Conservation (phyloP, 441 rosid species). For the Breynia disticha region DNA sequence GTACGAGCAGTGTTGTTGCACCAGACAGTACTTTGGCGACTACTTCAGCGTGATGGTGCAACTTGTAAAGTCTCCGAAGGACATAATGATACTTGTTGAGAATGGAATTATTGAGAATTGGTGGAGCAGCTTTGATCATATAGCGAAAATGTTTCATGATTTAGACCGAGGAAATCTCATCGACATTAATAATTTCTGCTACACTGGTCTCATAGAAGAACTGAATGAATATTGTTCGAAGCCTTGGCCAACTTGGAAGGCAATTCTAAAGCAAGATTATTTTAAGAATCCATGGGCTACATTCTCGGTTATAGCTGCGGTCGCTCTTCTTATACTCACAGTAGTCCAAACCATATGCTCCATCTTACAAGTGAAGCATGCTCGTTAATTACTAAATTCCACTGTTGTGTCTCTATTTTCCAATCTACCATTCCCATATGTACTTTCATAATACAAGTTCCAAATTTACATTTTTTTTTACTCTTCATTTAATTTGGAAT, state of each 20-base stretch:
- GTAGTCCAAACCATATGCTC: conserved; percentile 13
- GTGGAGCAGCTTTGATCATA: neutral
- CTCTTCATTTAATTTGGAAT: too few relatives aligned
- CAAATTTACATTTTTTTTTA: too few relatives aligned
- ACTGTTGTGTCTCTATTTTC: too few relatives aligned
- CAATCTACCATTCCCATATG: too few relatives aligned
- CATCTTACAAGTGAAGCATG: neutral
- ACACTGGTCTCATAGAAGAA: neutral
- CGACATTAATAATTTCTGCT: neutral
- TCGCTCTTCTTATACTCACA: conserved; percentile 7
- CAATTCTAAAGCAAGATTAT: conserved; percentile 6
- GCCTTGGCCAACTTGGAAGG: neutral
- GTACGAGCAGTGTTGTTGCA: neutral
- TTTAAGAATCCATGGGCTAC: conserved; percentile 13
- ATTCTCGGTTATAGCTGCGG: conserved; percentile 14
- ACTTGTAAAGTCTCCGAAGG: conserved; percentile 1
- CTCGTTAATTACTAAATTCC: too few relatives aligned
- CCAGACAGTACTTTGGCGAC: neutral
- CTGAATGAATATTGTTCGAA: neutral
- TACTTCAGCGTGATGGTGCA: conserved; percentile 1
- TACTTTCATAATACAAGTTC: too few relatives aligned
- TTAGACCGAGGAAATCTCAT: neutral
- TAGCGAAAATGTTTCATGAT: neutral
- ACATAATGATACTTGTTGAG: conserved; percentile 1
- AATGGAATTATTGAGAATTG: conserved; percentile 1